Percentiles rank a stretch among this genome's conserved stretches.
phyloP scores from a whole-genome alignment of 108 stramenopile genomes.

The Cylindrotheca closterium region DNA sequence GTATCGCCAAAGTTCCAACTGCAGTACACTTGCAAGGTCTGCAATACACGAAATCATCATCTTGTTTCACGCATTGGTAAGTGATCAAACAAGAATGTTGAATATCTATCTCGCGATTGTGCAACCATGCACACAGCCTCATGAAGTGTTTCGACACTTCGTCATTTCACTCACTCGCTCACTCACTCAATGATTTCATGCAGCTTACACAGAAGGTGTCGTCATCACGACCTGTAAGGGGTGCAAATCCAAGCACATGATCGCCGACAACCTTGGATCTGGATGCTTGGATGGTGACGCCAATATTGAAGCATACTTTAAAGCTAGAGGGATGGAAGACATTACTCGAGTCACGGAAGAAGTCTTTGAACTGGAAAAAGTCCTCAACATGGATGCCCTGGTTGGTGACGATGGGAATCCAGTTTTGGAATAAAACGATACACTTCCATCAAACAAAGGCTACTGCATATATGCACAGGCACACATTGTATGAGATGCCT shows the following conservation, averaged over 20 bases:
- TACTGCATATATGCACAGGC: not conserved
- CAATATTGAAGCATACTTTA: conserved; percentile 64
- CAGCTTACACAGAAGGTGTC: conserved; percentile 68
- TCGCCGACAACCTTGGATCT: conserved; percentile 71
- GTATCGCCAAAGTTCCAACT: conserved; percentile 58
- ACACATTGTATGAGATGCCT: too few species aligned
- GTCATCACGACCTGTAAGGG: conserved; percentile 76
- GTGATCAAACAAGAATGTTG: not conserved
- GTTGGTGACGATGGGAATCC: conserved; percentile 35
- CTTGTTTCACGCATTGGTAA: conserved; percentile 42
- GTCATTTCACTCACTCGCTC: too few species aligned
- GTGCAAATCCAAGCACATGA: conserved; percentile 65
- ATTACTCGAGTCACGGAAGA: conserved; percentile 32
- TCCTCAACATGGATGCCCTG: conserved; percentile 19
- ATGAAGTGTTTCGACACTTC: too few species aligned
- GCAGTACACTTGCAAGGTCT: conserved; percentile 83
- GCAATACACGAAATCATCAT: conserved; percentile 60
- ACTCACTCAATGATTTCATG: too few species aligned
- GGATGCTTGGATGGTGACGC: conserved; percentile 46
- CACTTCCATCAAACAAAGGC: not conserved
- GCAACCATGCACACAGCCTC: conserved; percentile 21
- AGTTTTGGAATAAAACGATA: conserved; percentile 25
- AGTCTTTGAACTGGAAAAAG: conserved; percentile 40
- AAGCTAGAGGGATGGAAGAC: conserved; percentile 22
- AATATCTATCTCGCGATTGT: not conserved